These are phyloP conservation scores for Camellia granthamiana DNA, from an alignment of 148 eudicot species.

Conservation along the genomic window DNA sequence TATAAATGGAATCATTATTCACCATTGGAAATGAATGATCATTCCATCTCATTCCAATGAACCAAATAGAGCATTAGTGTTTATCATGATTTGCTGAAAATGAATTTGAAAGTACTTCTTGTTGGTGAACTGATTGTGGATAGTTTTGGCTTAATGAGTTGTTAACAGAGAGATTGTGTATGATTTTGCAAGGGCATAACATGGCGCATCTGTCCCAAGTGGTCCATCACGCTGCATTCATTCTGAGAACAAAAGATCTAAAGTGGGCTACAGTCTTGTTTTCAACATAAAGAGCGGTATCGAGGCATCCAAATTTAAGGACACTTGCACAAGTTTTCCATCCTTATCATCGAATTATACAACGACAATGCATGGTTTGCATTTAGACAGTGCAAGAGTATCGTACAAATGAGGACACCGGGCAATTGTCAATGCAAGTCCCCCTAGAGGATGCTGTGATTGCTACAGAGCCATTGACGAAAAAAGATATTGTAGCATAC, in stretches of 20 bases:
- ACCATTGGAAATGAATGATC: too few species aligned
- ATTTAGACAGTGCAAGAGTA: constrained; percentile 20
- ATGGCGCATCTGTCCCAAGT: constrained; percentile 61
- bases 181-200: constrained; percentile 27
- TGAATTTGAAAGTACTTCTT: neutral
- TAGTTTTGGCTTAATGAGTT: neutral
- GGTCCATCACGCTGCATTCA: constrained; percentile 49
- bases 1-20: too few species aligned
- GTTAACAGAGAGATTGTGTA: neutral
- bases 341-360: constrained; percentile 29
- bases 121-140: neutral
- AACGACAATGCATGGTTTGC: constrained; percentile 31
- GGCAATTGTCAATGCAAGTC: constrained; percentile 77
- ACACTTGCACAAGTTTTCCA: constrained; percentile 23
- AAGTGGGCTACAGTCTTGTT: constrained; percentile 19
- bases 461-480: constrained; percentile 81
- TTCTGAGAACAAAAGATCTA: constrained; percentile 37
- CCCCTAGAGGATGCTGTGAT: constrained; percentile 81
- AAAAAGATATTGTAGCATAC: constrained; percentile 77
- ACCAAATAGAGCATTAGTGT: neutral
- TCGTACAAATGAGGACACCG: constrained; percentile 34
- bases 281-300: constrained; percentile 16
- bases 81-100: neutral
- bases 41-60: too few species aligned
- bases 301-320: constrained; percentile 32